Evolutionary conservation across 495 filamentous ascomycete genomes (phyloP).

Genomic region (Lasiosphaeris hirsuta): DNA sequence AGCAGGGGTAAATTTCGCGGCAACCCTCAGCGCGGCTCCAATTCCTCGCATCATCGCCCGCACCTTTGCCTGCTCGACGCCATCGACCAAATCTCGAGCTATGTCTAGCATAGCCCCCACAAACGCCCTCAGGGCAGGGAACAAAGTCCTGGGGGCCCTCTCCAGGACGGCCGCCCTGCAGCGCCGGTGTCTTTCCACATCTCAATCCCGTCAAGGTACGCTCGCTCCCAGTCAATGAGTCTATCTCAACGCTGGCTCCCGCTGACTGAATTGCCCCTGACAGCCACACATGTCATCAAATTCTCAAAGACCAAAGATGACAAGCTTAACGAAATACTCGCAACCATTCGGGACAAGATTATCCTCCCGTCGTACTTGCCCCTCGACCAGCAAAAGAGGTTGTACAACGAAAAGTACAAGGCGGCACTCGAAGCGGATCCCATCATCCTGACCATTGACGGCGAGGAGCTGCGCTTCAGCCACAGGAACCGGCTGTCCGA

Average conservation of each 20-base stretch:
- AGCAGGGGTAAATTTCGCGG: neutral
- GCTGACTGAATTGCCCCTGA: neutral
- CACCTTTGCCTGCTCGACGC: neutral
- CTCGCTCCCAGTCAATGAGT: neutral
- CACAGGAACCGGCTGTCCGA: conserved; percentile 39
- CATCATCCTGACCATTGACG: conserved; percentile 57
- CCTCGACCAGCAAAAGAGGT: conserved; percentile 50
- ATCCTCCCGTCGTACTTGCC: conserved; percentile 63
- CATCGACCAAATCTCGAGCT: neutral
- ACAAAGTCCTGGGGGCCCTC: conserved; percentile 15
- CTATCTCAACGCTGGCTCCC: neutral
- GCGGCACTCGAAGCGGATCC: conserved; percentile 55
- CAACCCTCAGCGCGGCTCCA: neutral
- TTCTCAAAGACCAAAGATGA: conserved; percentile 34
- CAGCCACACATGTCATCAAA: conserved; percentile 19
- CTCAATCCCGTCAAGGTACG: conserved; percentile 21
- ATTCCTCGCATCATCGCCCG: neutral
- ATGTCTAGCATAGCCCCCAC: conserved; percentile 21
- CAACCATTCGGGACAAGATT: conserved; percentile 56
- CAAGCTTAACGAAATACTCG: conserved; percentile 41
- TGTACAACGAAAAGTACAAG: conserved; percentile 51
- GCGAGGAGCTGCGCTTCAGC: conserved; percentile 53
- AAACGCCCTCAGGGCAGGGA: conserved; percentile 22
- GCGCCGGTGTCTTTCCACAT: conserved; percentile 24
- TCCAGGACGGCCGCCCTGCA: conserved; percentile 1